Base-by-base conservation (phyloP, 1,284 basidiomycete species). In the Puccinia novopanici region DNA sequence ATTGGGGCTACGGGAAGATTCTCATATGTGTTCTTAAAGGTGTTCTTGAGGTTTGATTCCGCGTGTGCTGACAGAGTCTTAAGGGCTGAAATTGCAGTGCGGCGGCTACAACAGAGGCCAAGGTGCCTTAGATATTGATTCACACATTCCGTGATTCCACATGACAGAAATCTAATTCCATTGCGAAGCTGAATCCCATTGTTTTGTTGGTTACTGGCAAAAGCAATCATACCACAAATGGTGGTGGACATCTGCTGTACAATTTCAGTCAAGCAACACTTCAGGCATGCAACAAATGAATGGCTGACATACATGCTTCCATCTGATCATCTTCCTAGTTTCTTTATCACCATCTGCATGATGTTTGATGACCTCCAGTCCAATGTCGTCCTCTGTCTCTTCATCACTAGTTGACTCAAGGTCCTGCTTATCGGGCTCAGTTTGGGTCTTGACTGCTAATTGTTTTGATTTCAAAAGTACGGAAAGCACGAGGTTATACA, bases 181-280 rank as follows among this genome's bases (percentile, higher is more conserved):
- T 74, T 74, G 17, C 34, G 30, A 5, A 74, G 55, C 24, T 74
- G 72, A 15, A 61, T 3, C 5, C 54, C 55, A 45, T 59, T 74
- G 27, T 34, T 34, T 6, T 37, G 55, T 0, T 34, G 42, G 37
- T 74, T 61, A 9, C 54, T 27, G 22, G 67, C 24, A 30, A 30
- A 70, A 13, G 67, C 24, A 42, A 52, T 17, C 42, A 70, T 52
- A 24, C 45, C 27, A 19, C 67, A 70, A 30, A 70, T n/a, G 10
- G 42, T 3, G 3, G 3, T 50, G 15, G 67, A 3, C 27, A 70
- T 50, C 67, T 70, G 61, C n/a, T n/a, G n/a, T n/a, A n/a, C n/a
- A n/a, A n/a, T n/a, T n/a, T n/a, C n/a, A n/a, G n/a, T n/a, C n/a
- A n/a, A n/a, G n/a, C n/a, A n/a, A n/a, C n/a, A n/a, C n/a, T n/a